A percentile compares a stretch with the other conserved stretches of the same genome.
phyloP scores from a whole-genome alignment of 148 eudicot genomes.

The Nyssa sinensis region DNA sequence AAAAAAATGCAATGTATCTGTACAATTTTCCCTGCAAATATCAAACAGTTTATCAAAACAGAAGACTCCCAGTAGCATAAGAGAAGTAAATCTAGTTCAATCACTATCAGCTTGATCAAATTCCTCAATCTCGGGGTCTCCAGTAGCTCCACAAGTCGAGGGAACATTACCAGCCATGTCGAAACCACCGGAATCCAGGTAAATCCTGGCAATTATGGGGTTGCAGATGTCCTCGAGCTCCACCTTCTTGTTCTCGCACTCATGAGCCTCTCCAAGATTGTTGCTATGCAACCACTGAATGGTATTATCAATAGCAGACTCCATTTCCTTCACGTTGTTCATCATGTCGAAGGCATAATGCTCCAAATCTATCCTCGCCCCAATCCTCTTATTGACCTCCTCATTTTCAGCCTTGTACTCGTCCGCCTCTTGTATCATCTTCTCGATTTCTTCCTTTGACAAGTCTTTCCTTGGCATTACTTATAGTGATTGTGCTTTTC shows the following conservation, averaged over 20 bases:
- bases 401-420: slow-evolving; percentile 40
- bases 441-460: slow-evolving; percentile 37
- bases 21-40: no score
- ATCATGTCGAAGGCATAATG: slow-evolving; percentile 34
- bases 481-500: slow-evolving; percentile 27
- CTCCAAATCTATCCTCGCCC: slow-evolving; percentile 37
- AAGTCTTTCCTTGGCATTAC: slow-evolving; percentile 27
- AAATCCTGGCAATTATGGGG: slow-evolving; percentile 34
- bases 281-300: slow-evolving; percentile 32
- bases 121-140: slow-evolving; percentile 27
- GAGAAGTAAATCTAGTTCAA: no score
- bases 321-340: slow-evolving; percentile 33
- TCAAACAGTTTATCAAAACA: no score
- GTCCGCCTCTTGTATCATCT: no score
- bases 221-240: slow-evolving; percentile 31
- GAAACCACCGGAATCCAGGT: slow-evolving; percentile 9
- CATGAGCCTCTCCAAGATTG: slow-evolving; percentile 33
- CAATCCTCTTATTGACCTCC: slow-evolving; percentile 36
- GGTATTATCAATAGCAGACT: slow-evolving; percentile 29
- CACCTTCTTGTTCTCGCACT: slow-evolving; percentile 31
- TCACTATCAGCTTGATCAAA: slow-evolving; percentile 9
- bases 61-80: no score
- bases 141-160: slow-evolving; percentile 6
- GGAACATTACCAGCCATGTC: slow-evolving; percentile 20
- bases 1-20: no score